Evolutionary conservation across 192 early-diverging fungal genomes (phyloP).

Genomic region (Umbelopsis ramanniana): DNA sequence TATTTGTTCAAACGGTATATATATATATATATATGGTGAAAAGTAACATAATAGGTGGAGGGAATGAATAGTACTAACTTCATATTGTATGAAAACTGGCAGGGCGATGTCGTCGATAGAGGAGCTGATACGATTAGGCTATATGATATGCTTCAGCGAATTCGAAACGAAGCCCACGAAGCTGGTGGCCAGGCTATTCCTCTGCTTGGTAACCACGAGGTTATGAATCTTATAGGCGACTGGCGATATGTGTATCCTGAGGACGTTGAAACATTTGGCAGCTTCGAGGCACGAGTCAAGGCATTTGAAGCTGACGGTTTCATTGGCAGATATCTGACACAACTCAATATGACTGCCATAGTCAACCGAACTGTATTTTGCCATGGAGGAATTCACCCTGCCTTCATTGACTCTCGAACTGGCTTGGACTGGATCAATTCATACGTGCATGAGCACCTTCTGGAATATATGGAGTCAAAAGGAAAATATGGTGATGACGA

Average conservation of each 20-base stretch:
- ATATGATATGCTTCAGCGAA: constrained; percentile 61
- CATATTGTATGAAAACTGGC: neutral
- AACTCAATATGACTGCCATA: constrained; percentile 49
- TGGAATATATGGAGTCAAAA: constrained; percentile 27
- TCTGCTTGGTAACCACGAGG: constrained; percentile 59
- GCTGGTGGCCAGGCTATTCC: constrained; percentile 54
- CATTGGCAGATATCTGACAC: constrained; percentile 51
- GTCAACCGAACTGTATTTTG: constrained; percentile 62
- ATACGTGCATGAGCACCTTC: constrained; percentile 38
- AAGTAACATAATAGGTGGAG: neutral
- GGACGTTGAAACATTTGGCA: constrained; percentile 62
- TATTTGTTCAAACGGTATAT: constrained; percentile 68
- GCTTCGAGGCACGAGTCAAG: constrained; percentile 39
- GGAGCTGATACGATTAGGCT: constrained; percentile 73
- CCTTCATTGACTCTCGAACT: constrained; percentile 10
- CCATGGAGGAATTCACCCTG: constrained; percentile 59
- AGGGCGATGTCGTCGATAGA: constrained; percentile 79
- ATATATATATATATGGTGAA: constrained; percentile 24
- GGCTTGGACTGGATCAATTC: constrained; percentile 59
- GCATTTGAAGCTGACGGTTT: constrained; percentile 57
- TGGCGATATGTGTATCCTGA: constrained; percentile 59
- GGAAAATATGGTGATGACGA: constrained; percentile 27
- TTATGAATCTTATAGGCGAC: constrained; percentile 68
- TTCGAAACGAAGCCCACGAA: constrained; percentile 59
- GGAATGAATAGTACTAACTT: neutral